These are phyloP conservation scores for Carex myosuroides DNA, from an alignment of 176 grass and related monocot genomes.

Conservation along the genomic window DNA sequence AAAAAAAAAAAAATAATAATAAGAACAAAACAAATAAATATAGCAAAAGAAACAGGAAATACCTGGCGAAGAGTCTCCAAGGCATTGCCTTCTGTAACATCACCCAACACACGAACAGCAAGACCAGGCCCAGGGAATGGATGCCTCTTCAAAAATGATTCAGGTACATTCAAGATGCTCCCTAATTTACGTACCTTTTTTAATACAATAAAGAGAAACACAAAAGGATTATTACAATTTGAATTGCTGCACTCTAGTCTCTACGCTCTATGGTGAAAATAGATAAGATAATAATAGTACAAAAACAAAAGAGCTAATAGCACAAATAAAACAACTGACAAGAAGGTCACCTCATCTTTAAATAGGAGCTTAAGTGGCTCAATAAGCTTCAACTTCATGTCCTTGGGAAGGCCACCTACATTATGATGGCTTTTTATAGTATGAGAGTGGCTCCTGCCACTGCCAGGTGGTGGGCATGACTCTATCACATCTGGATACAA, in stretches of 20 bases:
- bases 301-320: conserved; percentile 6
- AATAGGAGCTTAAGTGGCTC: conserved; percentile 85
- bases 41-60: background rate
- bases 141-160: conserved; percentile 84
- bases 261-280: background rate
- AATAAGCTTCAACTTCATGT: conserved; percentile 84
- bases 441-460: conserved; percentile 70
- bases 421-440: conserved; percentile 96
- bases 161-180: conserved; percentile 71
- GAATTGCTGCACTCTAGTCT: background rate
- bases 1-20: background rate
- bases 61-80: conserved; percentile 87
- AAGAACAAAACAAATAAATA: background rate
- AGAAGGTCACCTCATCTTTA: conserved; percentile 62
- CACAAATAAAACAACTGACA: background rate
- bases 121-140: conserved; percentile 96
- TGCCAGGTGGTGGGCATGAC: conserved; percentile 80
- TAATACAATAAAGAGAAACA: background rate
- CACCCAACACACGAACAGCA: conserved; percentile 72
- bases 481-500: conserved; percentile 90
- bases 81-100: conserved; percentile 86
- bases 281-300: background rate
- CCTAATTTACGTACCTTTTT: conserved; percentile 73
- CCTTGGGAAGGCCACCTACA: conserved; percentile 71
- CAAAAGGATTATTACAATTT: background rate